Percentiles rank a stretch among this genome's conserved stretches.
Conservation (phyloP, 345 rosid species). For the Microcos paniculata region DNA sequence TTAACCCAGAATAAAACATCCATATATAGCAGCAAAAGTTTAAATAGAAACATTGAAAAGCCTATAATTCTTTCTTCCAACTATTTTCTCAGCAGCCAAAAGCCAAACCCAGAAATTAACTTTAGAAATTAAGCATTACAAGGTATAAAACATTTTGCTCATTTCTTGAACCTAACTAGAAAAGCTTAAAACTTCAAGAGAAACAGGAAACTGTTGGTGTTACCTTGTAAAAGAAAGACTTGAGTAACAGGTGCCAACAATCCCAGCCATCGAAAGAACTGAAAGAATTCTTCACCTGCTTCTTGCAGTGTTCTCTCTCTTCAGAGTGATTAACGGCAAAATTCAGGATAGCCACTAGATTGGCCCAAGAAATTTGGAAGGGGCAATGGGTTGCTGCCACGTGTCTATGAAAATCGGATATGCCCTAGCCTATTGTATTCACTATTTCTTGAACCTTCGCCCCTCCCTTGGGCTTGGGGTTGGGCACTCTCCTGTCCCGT, state of each 20-base stretch:
- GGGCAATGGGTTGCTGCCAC: slow-evolving; percentile 66
- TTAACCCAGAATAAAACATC: neutral
- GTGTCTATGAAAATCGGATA: slow-evolving; percentile 30
- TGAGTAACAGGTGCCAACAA: slow-evolving; percentile 35
- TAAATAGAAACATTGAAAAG: neutral
- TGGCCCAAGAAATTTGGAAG: slow-evolving; percentile 49
- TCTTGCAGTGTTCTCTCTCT: neutral
- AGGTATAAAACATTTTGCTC: neutral
- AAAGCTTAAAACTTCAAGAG: neutral
- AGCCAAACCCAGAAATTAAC: neutral
- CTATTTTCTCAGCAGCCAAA: slow-evolving; percentile 6
- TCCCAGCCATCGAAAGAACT: slow-evolving; percentile 54
- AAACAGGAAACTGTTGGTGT: neutral
- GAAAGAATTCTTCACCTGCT: slow-evolving; percentile 9
- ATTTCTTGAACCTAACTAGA: neutral
- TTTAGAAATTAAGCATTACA: neutral
- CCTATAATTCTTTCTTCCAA: neutral
- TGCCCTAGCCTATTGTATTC: neutral
- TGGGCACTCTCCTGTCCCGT: no score
- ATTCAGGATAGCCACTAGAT: neutral
- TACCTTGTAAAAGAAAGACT: slow-evolving; percentile 60
- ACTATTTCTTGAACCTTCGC: no score
- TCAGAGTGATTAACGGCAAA: neutral
- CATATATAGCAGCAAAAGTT: neutral
- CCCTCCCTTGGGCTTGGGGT: no score